Evolutionary conservation across 805 yeast species (phyloP), one percentile per base, ranked within the genome.

Genomic region (Kuraishia hungarica): DNA sequence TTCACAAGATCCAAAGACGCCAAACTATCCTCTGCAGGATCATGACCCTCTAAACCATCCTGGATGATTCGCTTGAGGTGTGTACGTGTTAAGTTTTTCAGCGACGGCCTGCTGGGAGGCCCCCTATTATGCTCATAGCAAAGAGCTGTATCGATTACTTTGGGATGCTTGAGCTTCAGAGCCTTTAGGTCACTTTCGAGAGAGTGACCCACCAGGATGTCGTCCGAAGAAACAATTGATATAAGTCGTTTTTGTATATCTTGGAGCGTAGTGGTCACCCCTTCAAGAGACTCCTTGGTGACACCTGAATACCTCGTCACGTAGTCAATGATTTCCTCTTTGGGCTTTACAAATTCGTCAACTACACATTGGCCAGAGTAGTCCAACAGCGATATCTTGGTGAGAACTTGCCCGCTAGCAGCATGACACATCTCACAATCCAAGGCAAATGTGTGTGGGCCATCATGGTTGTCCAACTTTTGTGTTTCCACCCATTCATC

Each of bases 371-470:
- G 76, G 19, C 78, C 79, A 53, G 82, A 76, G 61, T 79, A 82
- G 65, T 87, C 84, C 1, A 91, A 79, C 10, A 94, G 60, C 1
- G 97, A 87, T 0, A 89, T 81, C 54, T 97, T 75, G 0, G 98
- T 83, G 48, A 93, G 72, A 1, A 82, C 96, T 48, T 78, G 76
- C 0, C 90, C 91, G 1, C 63, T 58, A 0, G 72, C 79, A 0
- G 92, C 70, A 56, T 77, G 71, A 66, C 97, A 90, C 90, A 93
- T 94, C 70, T 93, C 99, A 74, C 99, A 94, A 70, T 93, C 99
- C 20, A 94, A 60, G 0, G 96, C 94, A 71, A 81, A 89, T 0
- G 87, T 81, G 55, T 76, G 83, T 0, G 87, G 78, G 0, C 84
- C 85, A 10, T 75, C 83, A 58, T 81, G 84, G 43, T 28, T 28